phyloP scores from a whole-genome alignment of 768 basidiomycete species.

The Kwoniella europaea region DNA sequence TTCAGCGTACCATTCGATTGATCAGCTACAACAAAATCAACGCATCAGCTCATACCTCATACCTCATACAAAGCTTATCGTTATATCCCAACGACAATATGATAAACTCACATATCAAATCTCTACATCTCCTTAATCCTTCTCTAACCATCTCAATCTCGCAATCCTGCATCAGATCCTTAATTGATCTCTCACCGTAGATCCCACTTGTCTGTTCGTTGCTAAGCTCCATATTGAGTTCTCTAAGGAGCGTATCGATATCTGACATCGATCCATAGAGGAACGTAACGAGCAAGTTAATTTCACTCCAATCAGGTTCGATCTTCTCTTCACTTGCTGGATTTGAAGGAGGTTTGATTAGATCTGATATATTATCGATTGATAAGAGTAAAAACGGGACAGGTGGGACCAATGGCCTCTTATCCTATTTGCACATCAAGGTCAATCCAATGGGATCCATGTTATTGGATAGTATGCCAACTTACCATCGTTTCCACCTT shows the following conservation, averaged over 20 bases:
- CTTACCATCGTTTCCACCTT: conserved; percentile 1
- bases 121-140: conserved; percentile 6
- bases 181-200: conserved; percentile 6
- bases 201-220: not conserved
- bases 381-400: conserved; percentile 8
- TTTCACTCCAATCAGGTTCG: conserved; percentile 14
- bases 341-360: not conserved
- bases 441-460: not conserved
- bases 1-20: conserved; percentile 17
- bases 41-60: too few species aligned
- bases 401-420: conserved; percentile 1
- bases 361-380: conserved; percentile 1
- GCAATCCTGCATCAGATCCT: conserved; percentile 21
- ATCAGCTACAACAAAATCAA: not conserved
- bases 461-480: not conserved
- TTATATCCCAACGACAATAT: not conserved
- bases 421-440: not conserved
- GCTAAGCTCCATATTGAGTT: conserved; percentile 3
- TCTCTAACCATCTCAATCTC: conserved; percentile 13
- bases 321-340: not conserved
- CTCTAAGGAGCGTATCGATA: conserved; percentile 20
- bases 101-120: conserved; percentile 32
- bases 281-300: conserved; percentile 19
- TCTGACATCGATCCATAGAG: conserved; percentile 30
- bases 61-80: too few species aligned